These are phyloP conservation scores for Lophiotrema nucula DNA, from an alignment of 495 filamentous ascomycete species.

Conservation along the genomic window DNA sequence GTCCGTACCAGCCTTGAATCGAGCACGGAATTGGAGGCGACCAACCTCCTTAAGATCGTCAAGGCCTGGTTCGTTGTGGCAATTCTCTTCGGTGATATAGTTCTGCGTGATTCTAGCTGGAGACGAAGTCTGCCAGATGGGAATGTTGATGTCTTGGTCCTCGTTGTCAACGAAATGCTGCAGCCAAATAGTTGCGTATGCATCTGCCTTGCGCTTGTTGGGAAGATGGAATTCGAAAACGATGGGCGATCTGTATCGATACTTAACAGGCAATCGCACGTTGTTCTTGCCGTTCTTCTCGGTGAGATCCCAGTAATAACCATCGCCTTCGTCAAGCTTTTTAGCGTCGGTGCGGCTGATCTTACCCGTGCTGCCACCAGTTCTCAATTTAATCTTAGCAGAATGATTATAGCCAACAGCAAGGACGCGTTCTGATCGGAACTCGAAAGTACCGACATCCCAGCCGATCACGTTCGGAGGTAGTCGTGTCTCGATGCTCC, in stretches of 20 bases:
- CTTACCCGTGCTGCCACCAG: conserved; percentile 77
- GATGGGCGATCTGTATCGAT: conserved; percentile 81
- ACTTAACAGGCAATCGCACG: conserved; percentile 80
- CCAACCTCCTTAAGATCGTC: conserved; percentile 77
- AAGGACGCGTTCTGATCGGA: conserved; percentile 64
- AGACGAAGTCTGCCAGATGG: conserved; percentile 79
- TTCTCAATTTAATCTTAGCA: conserved; percentile 71
- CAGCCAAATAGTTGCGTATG: conserved; percentile 81
- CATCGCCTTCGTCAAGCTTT: conserved; percentile 56
- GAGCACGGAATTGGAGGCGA: conserved; percentile 70
- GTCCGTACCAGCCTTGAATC: conserved; percentile 88
- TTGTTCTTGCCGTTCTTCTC: conserved; percentile 54
- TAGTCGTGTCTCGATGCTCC: conserved; percentile 77
- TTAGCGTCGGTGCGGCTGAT: conserved; percentile 59
- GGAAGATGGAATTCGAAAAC: conserved; percentile 79
- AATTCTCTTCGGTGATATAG: conserved; percentile 76
- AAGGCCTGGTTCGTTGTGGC: conserved; percentile 58
- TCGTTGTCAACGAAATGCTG: conserved; percentile 80
- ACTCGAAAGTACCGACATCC: conserved; percentile 93
- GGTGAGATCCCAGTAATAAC: conserved; percentile 66
- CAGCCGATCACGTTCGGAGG: conserved; percentile 82
- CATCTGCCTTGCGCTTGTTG: conserved; percentile 65
- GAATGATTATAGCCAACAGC: conserved; percentile 57
- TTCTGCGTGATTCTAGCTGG: conserved; percentile 78
- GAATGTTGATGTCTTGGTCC: conserved; percentile 71